Conservation (phyloP, 1,284 basidiomycete genomes). For the Phylloporus gajari region DNA sequence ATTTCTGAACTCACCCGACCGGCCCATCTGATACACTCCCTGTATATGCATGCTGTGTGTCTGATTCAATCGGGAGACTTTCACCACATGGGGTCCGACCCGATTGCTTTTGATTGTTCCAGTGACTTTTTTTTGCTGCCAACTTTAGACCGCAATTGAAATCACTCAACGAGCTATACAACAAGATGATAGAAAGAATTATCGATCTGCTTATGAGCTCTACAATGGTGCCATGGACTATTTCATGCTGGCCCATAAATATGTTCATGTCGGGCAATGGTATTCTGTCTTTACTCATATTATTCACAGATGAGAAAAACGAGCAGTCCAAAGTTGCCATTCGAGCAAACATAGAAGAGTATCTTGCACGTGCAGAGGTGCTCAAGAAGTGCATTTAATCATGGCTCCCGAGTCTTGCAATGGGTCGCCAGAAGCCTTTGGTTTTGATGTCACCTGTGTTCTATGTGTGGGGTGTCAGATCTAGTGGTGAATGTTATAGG, state of each 20-base stretch:
- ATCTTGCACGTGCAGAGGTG: slow-evolving; percentile 92
- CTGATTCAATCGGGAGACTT: too few relatives aligned
- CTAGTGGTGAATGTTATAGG: not conserved
- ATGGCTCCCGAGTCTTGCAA: not conserved
- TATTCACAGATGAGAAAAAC: slow-evolving; percentile 87
- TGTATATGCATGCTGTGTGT: too few relatives aligned
- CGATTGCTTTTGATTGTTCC: not conserved
- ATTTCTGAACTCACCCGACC: too few relatives aligned
- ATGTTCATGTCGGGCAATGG: slow-evolving; percentile 29
- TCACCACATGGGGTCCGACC: not conserved
- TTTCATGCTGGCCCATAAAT: slow-evolving; percentile 86
- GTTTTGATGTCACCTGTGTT: not conserved
- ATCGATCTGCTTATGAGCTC: slow-evolving; percentile 90
- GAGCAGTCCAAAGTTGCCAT: slow-evolving; percentile 90
- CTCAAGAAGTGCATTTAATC: slow-evolving; percentile 71
- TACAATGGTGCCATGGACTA: slow-evolving; percentile 96
- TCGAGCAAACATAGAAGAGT: slow-evolving; percentile 89
- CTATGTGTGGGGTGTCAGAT: too few relatives aligned
- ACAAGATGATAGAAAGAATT: slow-evolving; percentile 92
- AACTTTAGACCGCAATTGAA: slow-evolving; percentile 82
- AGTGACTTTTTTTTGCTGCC: not conserved
- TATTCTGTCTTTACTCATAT: not conserved
- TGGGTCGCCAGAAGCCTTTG: not conserved
- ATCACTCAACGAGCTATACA: slow-evolving; percentile 89
- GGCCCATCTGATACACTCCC: too few relatives aligned